Base-by-base conservation (phyloP, 495 filamentous ascomycete species). In the Podospora pseudocomata region DNA sequence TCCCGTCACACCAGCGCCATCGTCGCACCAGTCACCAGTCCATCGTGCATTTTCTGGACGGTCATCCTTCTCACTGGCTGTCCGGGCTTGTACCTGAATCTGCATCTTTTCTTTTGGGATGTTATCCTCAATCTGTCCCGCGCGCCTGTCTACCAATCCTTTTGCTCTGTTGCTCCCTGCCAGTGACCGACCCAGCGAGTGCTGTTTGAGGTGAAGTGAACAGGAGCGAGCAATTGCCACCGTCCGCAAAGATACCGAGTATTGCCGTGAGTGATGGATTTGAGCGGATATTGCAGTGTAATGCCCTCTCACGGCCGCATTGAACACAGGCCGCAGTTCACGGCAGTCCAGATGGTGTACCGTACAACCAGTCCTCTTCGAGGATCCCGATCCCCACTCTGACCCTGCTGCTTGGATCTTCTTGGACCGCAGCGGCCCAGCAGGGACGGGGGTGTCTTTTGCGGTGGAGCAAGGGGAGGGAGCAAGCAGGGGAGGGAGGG, bases 1-100 rank as follows among this genome's bases (percentile, higher is more conserved):
- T 30, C 26, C 61, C 30, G 68, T 67, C 69, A 68, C 65, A 65
- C 63, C 66, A 65, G 65, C 63, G 30, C 66, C 44, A 57, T 63
- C 30, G 69, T 66, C 69, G 58, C 66, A 66, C 66, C 49, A 66
- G n/a, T 60, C 20, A 53, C 53, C 55, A 19, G 55, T 26, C 55
- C 55, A 4, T 49, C 39, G 15, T 49, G 6, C 5, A 49, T 11
- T 39, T 39, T 39, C 1, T 0, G 54, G 18, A 11, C 15, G 20
- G 60, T 34, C 61, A 49, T 5, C 32, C 32, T 32, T 58, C 23
- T 58, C n/a, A 49, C 39, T 49, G 39, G 39, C 15, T 49, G 39
- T 49, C 9, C 13, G 9, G 39, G 1, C 39, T 49, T 49, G 39
- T 18, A 49, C 39, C 39, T 49, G 39, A 49, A 49, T 49, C 18